Evolutionary conservation across 2,329 filamentous ascomycete species (phyloP), one percentile per base, ranked within the genome.

Genomic region (Endoconidiophora polonica): DNA sequence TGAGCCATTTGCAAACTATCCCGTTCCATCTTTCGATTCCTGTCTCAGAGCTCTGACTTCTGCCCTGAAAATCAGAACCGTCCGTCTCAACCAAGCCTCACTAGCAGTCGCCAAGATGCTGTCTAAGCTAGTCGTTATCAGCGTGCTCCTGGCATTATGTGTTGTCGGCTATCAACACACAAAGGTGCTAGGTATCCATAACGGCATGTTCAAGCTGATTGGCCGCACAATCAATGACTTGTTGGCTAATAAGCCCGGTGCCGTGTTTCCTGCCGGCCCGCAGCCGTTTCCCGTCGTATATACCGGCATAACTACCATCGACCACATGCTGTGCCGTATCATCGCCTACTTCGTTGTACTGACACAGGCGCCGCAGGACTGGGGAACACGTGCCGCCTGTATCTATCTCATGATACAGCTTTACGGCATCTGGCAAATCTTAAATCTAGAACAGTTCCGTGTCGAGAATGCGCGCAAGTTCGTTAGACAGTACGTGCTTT

Each of bases 291-390:
- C 33, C 1, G 10, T 37, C 2, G 23, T 6, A 14, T 48, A 36
- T 33, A 41, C 26, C 14, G 46, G 50, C 24, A 16, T 52, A 4
- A 7, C 46, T 14, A 10, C 10, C n/a, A 24, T 45, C 7, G 50
- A 52, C 23, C 46, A 42, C 22, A n/a, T 46, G 9, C 33, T 52
- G 33, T 20, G n/a, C 9, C 22, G 46, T 20, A 1, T 52, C 24
- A 42, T 52, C 14, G 46, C 16, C 10, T 52, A 48, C 26, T 52
- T 52, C 24, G 45, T 42, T 3, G 22, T 52, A 3, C 33, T 52
- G 22, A 42, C 41, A n/a, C 40, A 52, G 10, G 26, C 45, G 14
- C 39, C 40, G 20, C 33, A 45, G 14, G 10, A 6, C 23, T 37
- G n/a, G 45, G 23, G 23, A 22, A 29, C 23, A 18, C 36, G 23